Conservation (phyloP, 139 green algal genomes). For the Chlamydomonas sphaeroides region DNA sequence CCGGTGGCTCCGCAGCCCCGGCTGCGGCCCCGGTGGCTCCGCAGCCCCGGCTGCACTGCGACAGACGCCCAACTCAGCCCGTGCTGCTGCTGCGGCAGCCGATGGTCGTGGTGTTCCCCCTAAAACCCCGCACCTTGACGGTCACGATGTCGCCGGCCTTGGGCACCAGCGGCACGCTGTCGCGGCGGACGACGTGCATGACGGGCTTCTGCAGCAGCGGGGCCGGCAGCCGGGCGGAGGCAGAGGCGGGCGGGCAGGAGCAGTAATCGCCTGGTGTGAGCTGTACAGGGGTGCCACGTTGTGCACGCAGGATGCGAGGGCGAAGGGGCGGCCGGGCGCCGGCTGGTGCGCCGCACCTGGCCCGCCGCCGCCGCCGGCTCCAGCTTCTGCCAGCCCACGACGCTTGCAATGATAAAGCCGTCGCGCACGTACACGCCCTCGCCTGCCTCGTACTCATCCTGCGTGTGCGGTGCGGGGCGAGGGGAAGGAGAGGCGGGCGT, state of each 20-base stretch:
- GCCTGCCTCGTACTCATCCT: constrained; percentile 58
- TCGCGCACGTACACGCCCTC: constrained; percentile 61
- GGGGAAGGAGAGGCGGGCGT: neutral
- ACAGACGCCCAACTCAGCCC: too few species aligned
- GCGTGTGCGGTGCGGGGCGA: neutral
- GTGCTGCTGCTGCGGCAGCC: too few species aligned
- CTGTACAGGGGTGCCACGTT: too few species aligned
- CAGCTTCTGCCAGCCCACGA: constrained; percentile 55
- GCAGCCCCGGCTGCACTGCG: too few species aligned
- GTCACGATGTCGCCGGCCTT: constrained; percentile 57
- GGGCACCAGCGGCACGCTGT: constrained; percentile 46
- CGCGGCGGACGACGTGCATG: constrained; percentile 44
- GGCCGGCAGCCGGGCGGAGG: too few species aligned
- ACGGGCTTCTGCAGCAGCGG: constrained; percentile 32
- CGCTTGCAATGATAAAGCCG: constrained; percentile 60
- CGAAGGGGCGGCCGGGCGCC: too few species aligned
- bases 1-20: too few species aligned
- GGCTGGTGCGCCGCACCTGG: neutral
- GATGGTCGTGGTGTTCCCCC: too few species aligned
- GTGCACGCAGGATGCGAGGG: too few species aligned
- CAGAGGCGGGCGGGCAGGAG: too few species aligned
- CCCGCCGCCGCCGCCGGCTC: neutral
- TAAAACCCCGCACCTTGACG: constrained; percentile 45
- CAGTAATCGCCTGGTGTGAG: too few species aligned
- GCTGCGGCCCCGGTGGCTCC: too few species aligned